Percentiles rank a stretch among this genome's conserved stretches.
These are phyloP conservation scores for Rhynchospora pubera DNA, from an alignment of 176 grass and related monocot species.

Conservation along the genomic window DNA sequence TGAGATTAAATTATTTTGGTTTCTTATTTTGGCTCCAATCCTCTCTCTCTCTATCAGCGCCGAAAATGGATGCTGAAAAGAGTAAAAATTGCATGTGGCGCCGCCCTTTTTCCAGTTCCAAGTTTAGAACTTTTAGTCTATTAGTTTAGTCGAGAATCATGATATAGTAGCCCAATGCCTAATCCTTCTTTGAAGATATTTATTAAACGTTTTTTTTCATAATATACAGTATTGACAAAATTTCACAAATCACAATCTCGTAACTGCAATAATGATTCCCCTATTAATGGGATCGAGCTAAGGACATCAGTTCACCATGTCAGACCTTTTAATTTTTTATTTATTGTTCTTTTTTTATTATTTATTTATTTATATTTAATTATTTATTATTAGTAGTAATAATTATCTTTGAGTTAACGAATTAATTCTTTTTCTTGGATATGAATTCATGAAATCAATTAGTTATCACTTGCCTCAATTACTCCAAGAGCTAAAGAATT, in stretches of 20 bases:
- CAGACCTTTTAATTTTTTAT: background rate
- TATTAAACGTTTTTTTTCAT: slow-evolving; percentile 3
- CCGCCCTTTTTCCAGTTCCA: slow-evolving; percentile 21
- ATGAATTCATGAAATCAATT: slow-evolving; percentile 1
- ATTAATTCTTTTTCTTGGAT: slow-evolving; percentile 7
- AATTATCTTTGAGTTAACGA: background rate
- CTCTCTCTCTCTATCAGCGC: slow-evolving; percentile 6
- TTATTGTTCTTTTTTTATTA: no score
- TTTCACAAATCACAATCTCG: background rate
- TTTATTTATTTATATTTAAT: no score
- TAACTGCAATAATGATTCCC: background rate
- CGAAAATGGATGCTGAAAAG: slow-evolving; percentile 14
- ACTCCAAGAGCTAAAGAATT: slow-evolving; percentile 15
- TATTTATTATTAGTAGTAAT: no score
- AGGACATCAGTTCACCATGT: background rate
- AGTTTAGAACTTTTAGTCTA: slow-evolving; percentile 1
- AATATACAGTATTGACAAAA: background rate
- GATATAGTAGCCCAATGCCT: background rate
- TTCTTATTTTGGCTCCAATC: slow-evolving; percentile 16
- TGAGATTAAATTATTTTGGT: background rate
- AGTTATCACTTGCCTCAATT: slow-evolving; percentile 1
- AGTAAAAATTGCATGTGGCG: background rate
- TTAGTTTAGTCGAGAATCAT: no score
- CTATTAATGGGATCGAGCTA: background rate
- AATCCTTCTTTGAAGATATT: slow-evolving; percentile 5